Conservation (phyloP, 495 filamentous ascomycete genomes). For the Talaromyces stipitatus region DNA sequence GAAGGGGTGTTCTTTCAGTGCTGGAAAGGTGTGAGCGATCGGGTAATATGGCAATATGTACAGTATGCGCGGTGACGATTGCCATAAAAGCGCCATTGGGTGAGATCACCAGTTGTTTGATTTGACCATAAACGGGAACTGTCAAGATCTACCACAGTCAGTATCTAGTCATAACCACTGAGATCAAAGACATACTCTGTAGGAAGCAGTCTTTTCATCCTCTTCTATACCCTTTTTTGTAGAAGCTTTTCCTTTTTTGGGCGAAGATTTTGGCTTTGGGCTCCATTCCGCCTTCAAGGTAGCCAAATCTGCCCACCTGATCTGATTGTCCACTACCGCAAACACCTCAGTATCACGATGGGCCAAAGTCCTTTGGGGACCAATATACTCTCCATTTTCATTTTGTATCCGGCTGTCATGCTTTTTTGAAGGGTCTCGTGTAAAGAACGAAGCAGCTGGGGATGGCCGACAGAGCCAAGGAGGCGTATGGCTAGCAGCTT, state of each 20-base stretch:
- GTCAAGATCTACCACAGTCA: slow-evolving; percentile 53
- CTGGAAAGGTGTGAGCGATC: slow-evolving; percentile 63
- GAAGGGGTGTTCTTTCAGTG: slow-evolving; percentile 54
- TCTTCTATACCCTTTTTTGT: slow-evolving; percentile 20
- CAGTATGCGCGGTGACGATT: slow-evolving; percentile 73
- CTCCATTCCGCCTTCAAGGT: slow-evolving; percentile 67
- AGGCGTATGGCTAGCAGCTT: slow-evolving; percentile 72
- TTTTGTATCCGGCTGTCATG: slow-evolving; percentile 24
- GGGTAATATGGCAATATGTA: slow-evolving; percentile 73
- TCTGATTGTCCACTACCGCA: slow-evolving; percentile 73
- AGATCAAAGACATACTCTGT: neutral
- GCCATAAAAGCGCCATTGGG: slow-evolving; percentile 73
- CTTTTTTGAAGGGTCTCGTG: slow-evolving; percentile 24
- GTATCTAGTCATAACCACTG: neutral
- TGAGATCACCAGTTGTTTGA: slow-evolving; percentile 74
- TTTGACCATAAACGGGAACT: slow-evolving; percentile 63
- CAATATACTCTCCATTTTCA: slow-evolving; percentile 29
- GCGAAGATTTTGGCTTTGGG: slow-evolving; percentile 27
- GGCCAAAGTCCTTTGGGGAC: slow-evolving; percentile 63
- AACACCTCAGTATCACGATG: slow-evolving; percentile 73
- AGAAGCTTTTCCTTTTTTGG: neutral
- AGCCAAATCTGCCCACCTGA: slow-evolving; percentile 76
- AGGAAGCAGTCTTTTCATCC: slow-evolving; percentile 41
- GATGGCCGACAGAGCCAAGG: slow-evolving; percentile 71
- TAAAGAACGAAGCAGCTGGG: slow-evolving; percentile 67